Conservation (phyloP, 2,329 filamentous ascomycete species). For the Pseudocercospora vitis region DNA sequence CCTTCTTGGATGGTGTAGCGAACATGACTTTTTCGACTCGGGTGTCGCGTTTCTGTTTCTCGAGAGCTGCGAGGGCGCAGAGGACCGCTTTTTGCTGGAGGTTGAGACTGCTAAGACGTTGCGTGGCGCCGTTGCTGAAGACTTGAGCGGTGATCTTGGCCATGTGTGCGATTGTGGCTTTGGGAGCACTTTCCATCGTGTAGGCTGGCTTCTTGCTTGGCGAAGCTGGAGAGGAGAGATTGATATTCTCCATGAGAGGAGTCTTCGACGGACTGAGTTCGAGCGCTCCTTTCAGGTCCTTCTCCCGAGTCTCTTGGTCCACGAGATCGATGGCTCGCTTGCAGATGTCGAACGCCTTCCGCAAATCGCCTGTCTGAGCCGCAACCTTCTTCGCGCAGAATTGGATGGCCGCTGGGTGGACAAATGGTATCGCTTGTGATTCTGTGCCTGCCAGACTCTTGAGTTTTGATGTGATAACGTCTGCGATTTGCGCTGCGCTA, state of each 20-base stretch:
- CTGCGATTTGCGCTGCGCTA: conserved; percentile 80
- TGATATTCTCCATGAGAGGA: conserved; percentile 77
- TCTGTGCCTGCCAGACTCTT: conserved; percentile 58
- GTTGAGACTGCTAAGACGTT: conserved; percentile 83
- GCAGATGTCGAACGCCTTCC: conserved; percentile 94
- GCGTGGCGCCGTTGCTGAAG: conserved; percentile 83
- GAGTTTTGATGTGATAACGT: conserved; percentile 80
- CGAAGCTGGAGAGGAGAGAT: conserved; percentile 61
- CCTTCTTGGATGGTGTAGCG: conserved; percentile 45
- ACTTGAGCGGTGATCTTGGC: conserved; percentile 86
- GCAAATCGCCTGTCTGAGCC: conserved; percentile 87
- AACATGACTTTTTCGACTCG: conserved; percentile 35
- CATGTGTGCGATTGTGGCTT: conserved; percentile 85
- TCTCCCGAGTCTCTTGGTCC: conserved; percentile 77
- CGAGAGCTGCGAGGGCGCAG: conserved; percentile 83
- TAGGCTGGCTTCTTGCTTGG: conserved; percentile 50
- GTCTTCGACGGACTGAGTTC: conserved; percentile 65
- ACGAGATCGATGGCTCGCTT: conserved; percentile 85
- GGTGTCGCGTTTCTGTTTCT: conserved; percentile 65
- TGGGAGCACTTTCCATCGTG: conserved; percentile 76
- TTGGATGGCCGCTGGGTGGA: conserved; percentile 90
- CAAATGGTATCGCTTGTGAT: conserved; percentile 67
- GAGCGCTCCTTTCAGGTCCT: conserved; percentile 63
- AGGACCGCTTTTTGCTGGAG: conserved; percentile 95
- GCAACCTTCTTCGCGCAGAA: conserved; percentile 94